Evolutionary conservation across 179 eudicot genomes (phyloP), one percentile per base, ranked within the genome.

Genomic region (Amaranthus tricolor): DNA sequence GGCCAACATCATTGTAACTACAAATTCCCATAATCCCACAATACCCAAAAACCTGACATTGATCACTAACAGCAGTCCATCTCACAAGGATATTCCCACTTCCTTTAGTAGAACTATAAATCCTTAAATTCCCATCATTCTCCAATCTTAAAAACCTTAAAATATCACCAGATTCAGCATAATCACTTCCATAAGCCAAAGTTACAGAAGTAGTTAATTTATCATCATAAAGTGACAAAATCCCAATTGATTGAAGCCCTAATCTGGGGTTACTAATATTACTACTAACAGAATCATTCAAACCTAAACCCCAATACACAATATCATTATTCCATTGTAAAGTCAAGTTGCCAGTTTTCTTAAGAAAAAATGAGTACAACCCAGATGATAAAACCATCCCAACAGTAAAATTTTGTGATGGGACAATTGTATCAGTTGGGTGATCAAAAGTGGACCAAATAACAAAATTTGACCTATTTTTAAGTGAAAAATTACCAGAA

Each of bases 11-110:
- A 65, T 90, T 90, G 82, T 92, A 94, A 71, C 88, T 90, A 75
- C 97, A 94, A 14, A 94, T 78, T 11, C 98, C 97, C 77, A 86
- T 70, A 63, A 89, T 85, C 62, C 98, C 98, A 87, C 98, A 92
- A 21, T 80, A 94, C 24, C 97, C 98, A 72, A 81, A 92, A 17
- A 94, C 94, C 66, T 74, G 73, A 78, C 98, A 94, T 62, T 89
- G 96, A 85, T 92, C 91, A 80, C 76, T 73, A 8, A 94, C 89
- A 53, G 96, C 97, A 44, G 88, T 76, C 98, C 98, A 94, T 8
- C 86, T 79, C 52, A 66, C 82, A 40, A 52, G 59, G 11, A 45
- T 21, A 44, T 56, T 65, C 4, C 85, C 81, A 73, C 86, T 82
- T 4, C 88, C 88, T 16, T 53, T 74, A 6, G 74, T 50, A 21